Evolutionary conservation across 1,284 basidiomycete genomes (phyloP).

Genomic region (Boletus hoseneyae): DNA sequence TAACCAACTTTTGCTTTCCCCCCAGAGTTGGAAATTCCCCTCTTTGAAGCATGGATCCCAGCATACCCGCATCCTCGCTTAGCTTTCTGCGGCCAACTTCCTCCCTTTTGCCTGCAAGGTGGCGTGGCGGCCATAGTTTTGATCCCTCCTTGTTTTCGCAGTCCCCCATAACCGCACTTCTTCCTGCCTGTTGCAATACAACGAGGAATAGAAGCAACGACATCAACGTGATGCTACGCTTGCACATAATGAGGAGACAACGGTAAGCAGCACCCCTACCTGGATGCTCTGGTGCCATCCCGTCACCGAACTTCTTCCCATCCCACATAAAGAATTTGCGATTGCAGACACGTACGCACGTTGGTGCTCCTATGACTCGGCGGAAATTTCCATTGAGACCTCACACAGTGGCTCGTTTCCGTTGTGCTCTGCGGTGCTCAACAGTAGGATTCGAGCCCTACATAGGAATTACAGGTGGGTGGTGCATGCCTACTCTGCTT

Average conservation of each 20-base stretch:
- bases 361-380: slow-evolving; percentile 22
- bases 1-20: slow-evolving; percentile 3
- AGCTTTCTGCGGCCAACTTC: slow-evolving; percentile 26
- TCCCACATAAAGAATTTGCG: slow-evolving; percentile 25
- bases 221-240: slow-evolving; percentile 33
- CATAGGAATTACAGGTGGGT: slow-evolving; percentile 27
- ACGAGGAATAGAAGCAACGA: slow-evolving; percentile 27
- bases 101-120: slow-evolving; percentile 32
- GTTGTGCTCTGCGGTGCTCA: slow-evolving; percentile 26
- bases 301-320: slow-evolving; percentile 18
- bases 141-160: slow-evolving; percentile 29
- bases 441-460: slow-evolving; percentile 20
- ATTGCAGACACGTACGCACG: slow-evolving; percentile 23
- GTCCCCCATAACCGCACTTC: slow-evolving; percentile 22
- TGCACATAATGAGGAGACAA: slow-evolving; percentile 25
- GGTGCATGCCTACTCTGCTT: slow-evolving; percentile 22
- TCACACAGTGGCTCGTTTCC: slow-evolving; percentile 17
- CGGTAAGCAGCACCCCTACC: slow-evolving; percentile 23
- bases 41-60: slow-evolving; percentile 21
- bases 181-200: slow-evolving; percentile 27
- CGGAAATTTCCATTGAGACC: slow-evolving; percentile 27
- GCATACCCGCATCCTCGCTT: slow-evolving; percentile 29
- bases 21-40: slow-evolving; percentile 16
- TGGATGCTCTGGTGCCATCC: slow-evolving; percentile 11
- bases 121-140: slow-evolving; percentile 21